phyloP scores from a whole-genome alignment of 2,329 filamentous ascomycete species.

The Penicillium sp. region DNA sequence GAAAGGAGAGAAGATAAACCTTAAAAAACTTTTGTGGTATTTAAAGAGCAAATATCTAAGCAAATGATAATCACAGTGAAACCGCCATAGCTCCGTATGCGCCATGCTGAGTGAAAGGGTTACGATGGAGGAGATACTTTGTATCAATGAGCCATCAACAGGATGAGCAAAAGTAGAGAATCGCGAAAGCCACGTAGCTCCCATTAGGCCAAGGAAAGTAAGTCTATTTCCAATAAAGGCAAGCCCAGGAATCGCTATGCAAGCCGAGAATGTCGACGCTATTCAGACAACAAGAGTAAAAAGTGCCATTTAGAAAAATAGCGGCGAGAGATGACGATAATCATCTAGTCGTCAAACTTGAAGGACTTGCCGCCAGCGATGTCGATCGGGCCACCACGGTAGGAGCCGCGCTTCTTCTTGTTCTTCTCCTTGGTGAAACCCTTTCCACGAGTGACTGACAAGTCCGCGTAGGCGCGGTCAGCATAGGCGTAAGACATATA shows the following conservation, averaged over 20 bases:
- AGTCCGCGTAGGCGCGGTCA: slow-evolving; percentile 80
- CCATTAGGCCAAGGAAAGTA: background rate
- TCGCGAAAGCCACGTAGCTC: background rate
- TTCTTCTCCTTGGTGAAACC: slow-evolving; percentile 99
- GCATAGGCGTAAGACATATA: slow-evolving; percentile 87
- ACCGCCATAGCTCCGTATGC: slow-evolving; percentile 17
- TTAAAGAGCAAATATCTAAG: background rate
- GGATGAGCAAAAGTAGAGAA: background rate
- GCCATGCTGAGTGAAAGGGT: slow-evolving; percentile 12
- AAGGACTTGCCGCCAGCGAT: slow-evolving; percentile 78
- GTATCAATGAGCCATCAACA: background rate
- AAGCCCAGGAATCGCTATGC: background rate
- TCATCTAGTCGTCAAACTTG: slow-evolving; percentile 83
- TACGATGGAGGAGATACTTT: background rate
- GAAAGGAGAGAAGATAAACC: background rate
- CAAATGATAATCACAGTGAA: background rate
- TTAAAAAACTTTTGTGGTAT: slow-evolving; percentile 20
- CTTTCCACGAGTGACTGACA: slow-evolving; percentile 90
- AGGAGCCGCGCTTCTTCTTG: slow-evolving; percentile 91
- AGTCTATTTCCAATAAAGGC: background rate
- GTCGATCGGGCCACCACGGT: slow-evolving; percentile 86
- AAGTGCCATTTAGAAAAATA: background rate
- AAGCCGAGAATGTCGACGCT: background rate
- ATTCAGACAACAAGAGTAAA: background rate
- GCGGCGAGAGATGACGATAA: background rate